Base-by-base conservation (phyloP, 1,284 basidiomycete species). In the Moniliophthora roreri region DNA sequence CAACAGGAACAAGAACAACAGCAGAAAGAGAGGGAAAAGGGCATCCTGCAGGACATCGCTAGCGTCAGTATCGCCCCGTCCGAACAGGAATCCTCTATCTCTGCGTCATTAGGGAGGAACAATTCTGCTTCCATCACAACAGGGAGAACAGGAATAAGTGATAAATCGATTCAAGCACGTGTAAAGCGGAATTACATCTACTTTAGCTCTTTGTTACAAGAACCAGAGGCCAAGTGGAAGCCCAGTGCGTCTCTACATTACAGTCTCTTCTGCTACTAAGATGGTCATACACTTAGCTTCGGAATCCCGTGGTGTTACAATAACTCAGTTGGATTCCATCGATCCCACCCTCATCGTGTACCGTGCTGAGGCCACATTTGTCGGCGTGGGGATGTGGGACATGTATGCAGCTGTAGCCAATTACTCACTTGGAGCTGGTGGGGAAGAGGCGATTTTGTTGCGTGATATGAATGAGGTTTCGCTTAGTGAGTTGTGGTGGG, bases 161-260 rank as follows among this genome's bases (percentile, higher is more conserved):
- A 92, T 61, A 91, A 92, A 66, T 82, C 86, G 3, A 89, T 98
- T 39, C 69, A 91, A 9, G 85, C 91, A 13, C 78, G 95, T 55
- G 90, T 98, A 26, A 84, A 89, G 63, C 81, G 96, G 56, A 97
- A 93, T 68, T 99, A 99, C 68, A 98, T 98, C 55, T 96, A 99
- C 70, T 99, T 99, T 68, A 96, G 95, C 1, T 97, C 95, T 0
- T 76, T 99, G 18, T 73, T 99, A 38, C 97, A 99, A 70, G 97
- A 99, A 66, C 97, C 97, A 0, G 95, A 98, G 68, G 94, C 94
- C 1, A 99, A 99, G 69, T 99, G 97, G 97, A 89, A 85, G 66
- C 75, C 84, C 64, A 90, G 87, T 90, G 69, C 62, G 82, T 74
- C 54, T 51, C 60, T 32, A 32, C 51, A 46, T n/a, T 57, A 35